A percentile compares a stretch with the other conserved stretches of the same genome.
Conservation (phyloP, 257 asterid genomes). For the Fraxinus pennsylvanica region DNA sequence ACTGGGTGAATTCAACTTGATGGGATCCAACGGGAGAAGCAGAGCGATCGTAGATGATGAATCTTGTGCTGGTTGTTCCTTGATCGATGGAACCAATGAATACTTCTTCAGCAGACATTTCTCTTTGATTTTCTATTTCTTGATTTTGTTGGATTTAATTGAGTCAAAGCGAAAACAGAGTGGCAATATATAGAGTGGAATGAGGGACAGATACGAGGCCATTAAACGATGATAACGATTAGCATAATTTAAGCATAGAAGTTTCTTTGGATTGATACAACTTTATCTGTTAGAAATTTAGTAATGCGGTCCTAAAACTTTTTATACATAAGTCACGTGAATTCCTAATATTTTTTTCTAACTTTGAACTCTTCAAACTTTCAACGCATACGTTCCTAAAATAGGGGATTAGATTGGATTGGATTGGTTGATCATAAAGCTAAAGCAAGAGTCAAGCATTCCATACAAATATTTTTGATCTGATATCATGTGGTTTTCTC, state of each 20-base stretch:
- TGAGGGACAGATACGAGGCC: neutral
- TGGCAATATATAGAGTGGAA: neutral
- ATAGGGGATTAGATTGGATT: no score
- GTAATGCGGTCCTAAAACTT: neutral
- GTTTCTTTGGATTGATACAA: neutral
- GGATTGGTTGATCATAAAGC: no score
- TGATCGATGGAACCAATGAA: slow-evolving; percentile 89
- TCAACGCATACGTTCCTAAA: no score
- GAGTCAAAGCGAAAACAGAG: neutral
- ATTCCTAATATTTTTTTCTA: neutral
- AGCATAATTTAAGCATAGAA: neutral
- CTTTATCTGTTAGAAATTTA: neutral
- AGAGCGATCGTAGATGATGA: slow-evolving; percentile 76
- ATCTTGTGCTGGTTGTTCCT: slow-evolving; percentile 94
- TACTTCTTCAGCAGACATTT: slow-evolving; percentile 38
- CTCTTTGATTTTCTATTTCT: neutral
- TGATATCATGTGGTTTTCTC: slow-evolving; percentile 1
- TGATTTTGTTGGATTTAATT: neutral
- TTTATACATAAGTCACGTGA: neutral
- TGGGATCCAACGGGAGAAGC: slow-evolving; percentile 76
- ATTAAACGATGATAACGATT: neutral
- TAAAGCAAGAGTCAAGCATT: no score
- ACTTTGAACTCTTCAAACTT: neutral
- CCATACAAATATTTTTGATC: slow-evolving; percentile 17
- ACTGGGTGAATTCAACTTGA: slow-evolving; percentile 85